These are phyloP conservation scores for Akanthomyces uredinophilus DNA, from an alignment of 2,329 filamentous ascomycete genomes.

Conservation along the genomic window DNA sequence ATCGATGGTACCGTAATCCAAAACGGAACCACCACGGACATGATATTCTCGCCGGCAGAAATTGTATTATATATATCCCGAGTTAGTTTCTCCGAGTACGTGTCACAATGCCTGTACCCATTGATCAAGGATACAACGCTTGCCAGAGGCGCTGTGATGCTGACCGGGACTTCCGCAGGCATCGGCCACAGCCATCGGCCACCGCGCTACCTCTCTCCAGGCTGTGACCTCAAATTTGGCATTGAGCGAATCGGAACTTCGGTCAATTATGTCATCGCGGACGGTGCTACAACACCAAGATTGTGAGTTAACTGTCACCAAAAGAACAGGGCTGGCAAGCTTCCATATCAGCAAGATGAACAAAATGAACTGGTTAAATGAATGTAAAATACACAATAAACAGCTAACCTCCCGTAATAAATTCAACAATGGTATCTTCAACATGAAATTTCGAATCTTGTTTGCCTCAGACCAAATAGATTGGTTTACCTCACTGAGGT, in stretches of 20 bases:
- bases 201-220: neutral
- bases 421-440: neutral
- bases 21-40: slow-evolving; percentile 26
- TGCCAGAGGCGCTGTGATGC: slow-evolving; percentile 55
- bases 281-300: neutral
- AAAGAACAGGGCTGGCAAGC: no score
- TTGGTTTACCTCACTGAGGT: neutral
- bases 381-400: neutral
- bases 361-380: neutral
- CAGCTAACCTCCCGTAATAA: neutral
- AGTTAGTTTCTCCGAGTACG: neutral
- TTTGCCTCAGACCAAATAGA: neutral
- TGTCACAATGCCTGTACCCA: slow-evolving; percentile 49
- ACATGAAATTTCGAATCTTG: neutral
- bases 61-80: slow-evolving; percentile 22
- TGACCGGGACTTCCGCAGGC: slow-evolving; percentile 52
- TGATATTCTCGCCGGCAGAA: slow-evolving; percentile 6
- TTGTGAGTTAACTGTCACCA: neutral
- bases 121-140: slow-evolving; percentile 55
- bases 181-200: slow-evolving; percentile 27
- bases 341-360: neutral
- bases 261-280: neutral
- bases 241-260: neutral
- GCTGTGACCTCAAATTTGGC: neutral
- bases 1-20: slow-evolving; percentile 35